Base-by-base conservation (phyloP, 768 basidiomycete genomes). In the Boletellus sp. region DNA sequence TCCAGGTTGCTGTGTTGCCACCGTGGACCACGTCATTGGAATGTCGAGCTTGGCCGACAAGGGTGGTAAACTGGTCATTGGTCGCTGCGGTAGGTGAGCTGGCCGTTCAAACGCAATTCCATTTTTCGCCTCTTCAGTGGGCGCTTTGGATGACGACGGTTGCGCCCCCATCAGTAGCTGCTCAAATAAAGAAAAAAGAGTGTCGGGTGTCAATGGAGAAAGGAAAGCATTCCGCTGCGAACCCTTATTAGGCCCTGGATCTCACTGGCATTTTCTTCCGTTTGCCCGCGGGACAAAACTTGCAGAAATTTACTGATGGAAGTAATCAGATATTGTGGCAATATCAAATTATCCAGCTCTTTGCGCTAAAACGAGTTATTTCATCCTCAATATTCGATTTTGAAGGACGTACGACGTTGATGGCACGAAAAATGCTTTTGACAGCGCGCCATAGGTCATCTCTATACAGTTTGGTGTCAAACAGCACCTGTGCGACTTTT, bases 161-260 rank as follows among this genome's bases (percentile, higher is more conserved):
- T 51, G 57, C 42, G 55, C 58, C 51, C 53, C 56, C 57, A 53
- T 37, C 46, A 78, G 58, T 46, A 70, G 69, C 77, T 78, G 74
- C 68, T 70, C 65, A 74, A 77, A 73, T 45, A 66, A 62, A 73
- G 59, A 69, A 59, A 63, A 69, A 60, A 66, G n/a, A 42, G 55
- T 53, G 69, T 75, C 68, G 67, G 72, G 57, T 61, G 68, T 68
- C 67, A 66, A 67, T 55, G 51, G 65, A 61, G 51, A 62, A 66
- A 63, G 44, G 60, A 61, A 69, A 72, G 63, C 59, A 61, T 72
- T 64, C 73, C 73, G 71, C 59, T 74, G 76, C 79, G 77, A 79
- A 81, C 79, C 79, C 74, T 80, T 50, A 78, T 74, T 53, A 78
- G 71, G 48, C 63, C 64, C 65, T 73, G 69, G 32, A 78, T 60